phyloP scores from a whole-genome alignment of 495 filamentous ascomycete species.

The Sabuloglossum arenarium region DNA sequence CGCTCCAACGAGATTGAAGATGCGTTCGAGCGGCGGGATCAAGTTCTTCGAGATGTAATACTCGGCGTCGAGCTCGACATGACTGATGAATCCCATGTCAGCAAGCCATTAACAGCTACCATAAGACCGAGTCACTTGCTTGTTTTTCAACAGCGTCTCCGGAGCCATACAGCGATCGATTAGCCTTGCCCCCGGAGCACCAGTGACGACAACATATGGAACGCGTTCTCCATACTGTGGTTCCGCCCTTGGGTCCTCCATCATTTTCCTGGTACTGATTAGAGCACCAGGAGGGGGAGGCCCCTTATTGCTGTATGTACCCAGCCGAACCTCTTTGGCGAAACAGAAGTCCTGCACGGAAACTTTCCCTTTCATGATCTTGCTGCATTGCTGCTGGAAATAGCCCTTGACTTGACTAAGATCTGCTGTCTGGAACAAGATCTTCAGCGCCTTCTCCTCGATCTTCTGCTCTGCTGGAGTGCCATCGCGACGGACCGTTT shows the following conservation, averaged over 20 bases:
- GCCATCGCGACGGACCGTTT: conserved; percentile 87
- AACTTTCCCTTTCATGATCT: conserved; percentile 77
- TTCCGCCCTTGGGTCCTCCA: conserved; percentile 63
- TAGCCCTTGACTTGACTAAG: conserved; percentile 78
- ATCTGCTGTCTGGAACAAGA: conserved; percentile 77
- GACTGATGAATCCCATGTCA: conserved; percentile 5
- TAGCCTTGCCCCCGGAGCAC: conserved; percentile 65
- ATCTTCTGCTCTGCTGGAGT: conserved; percentile 94
- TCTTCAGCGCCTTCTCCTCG: conserved; percentile 78
- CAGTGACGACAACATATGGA: conserved; percentile 80
- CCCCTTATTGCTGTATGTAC: conserved; percentile 66
- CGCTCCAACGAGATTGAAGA: conserved; percentile 91
- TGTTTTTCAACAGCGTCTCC: conserved; percentile 55
- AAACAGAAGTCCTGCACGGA: conserved; percentile 94
- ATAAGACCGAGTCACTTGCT: conserved; percentile 10
- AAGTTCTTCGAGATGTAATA: conserved; percentile 95
- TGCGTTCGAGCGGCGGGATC: conserved; percentile 84
- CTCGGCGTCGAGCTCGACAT: conserved; percentile 75
- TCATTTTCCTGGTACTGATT: conserved; percentile 68
- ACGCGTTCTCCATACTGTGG: conserved; percentile 92
- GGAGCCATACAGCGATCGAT: conserved; percentile 83
- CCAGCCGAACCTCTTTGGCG: conserved; percentile 75
- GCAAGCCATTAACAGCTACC: background rate
- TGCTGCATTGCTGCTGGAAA: conserved; percentile 75
- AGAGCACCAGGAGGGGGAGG: conserved; percentile 69